These are phyloP conservation scores for Candida gigantensis DNA, from an alignment of 1,139 yeast genomes.

Conservation along the genomic window DNA sequence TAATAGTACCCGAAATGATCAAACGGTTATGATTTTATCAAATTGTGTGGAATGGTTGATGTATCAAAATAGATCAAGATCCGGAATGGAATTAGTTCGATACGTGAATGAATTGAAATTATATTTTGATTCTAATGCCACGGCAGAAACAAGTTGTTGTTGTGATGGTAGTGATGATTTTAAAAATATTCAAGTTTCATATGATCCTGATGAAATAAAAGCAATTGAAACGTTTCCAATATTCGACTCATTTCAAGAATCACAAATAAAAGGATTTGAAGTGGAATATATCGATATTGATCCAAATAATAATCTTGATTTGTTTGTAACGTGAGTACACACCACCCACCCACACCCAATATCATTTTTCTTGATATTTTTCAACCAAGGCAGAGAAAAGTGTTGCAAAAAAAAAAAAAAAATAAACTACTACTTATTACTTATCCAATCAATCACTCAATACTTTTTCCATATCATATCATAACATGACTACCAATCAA, in stretches of 20 bases:
- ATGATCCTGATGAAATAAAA: constrained; percentile 5
- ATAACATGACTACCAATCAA: constrained; percentile 4
- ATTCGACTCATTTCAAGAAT: background rate
- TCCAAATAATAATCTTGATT: too few relatives aligned
- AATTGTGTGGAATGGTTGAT: constrained; percentile 15
- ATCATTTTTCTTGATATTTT: background rate
- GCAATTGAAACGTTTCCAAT: constrained; percentile 7
- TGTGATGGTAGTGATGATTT: background rate
- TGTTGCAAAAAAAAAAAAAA: constrained; percentile 10
- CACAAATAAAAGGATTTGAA: constrained; percentile 11
- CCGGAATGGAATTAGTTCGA: background rate
- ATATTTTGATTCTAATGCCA: too few relatives aligned
- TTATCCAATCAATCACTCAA: background rate
- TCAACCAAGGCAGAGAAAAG: too few relatives aligned
- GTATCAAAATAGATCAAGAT: constrained; percentile 7
- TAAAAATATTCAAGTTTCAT: constrained; percentile 5
- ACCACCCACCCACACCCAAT: too few relatives aligned
- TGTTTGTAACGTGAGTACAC: too few relatives aligned
- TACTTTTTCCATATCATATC: background rate
- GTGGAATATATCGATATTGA: constrained; percentile 8
- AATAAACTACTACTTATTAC: too few relatives aligned
- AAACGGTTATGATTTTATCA: constrained; percentile 4
- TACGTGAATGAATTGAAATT: background rate
- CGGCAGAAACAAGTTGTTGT: background rate
- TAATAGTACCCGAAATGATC: constrained; percentile 5